Percentiles rank a stretch among this genome's conserved stretches.
Evolutionary conservation across 495 filamentous ascomycete genomes (phyloP).

Genomic region (Aspergillus funiculosus): DNA sequence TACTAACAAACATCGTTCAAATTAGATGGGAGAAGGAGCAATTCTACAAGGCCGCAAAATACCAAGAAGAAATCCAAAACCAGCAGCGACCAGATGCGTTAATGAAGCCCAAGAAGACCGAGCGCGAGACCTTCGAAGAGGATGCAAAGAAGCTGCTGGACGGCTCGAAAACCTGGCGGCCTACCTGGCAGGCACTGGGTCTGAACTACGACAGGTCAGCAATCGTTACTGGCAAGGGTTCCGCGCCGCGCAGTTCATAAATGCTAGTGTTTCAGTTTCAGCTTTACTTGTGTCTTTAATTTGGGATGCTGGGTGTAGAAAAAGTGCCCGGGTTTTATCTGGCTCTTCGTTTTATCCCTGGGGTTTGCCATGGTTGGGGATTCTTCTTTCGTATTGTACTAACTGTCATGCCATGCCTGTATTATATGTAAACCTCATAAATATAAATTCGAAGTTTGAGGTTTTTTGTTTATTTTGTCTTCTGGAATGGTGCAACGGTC

Average conservation of each 20-base stretch:
- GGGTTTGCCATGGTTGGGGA: not conserved
- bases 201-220: constrained; percentile 27
- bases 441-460: no score
- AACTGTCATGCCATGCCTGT: constrained; percentile 13
- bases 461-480: no score
- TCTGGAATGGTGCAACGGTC: no score
- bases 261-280: no score
- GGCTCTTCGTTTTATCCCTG: no score
- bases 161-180: constrained; percentile 35
- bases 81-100: constrained; percentile 21
- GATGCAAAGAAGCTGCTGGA: constrained; percentile 56
- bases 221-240: constrained; percentile 15
- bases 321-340: no score
- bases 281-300: no score
- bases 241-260: constrained; percentile 6
- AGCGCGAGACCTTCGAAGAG: constrained; percentile 34
- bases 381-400: constrained; percentile 6
- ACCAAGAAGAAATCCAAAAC: constrained; percentile 26
- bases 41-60: constrained; percentile 34
- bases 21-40: constrained; percentile 48
- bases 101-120: constrained; percentile 27
- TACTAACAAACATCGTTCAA: constrained; percentile 3
- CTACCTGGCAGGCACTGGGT: constrained; percentile 45
- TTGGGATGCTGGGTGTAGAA: no score
- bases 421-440: constrained; percentile 16